A percentile compares a stretch with the other conserved stretches of the same genome.
phyloP scores from a whole-genome alignment of 495 filamentous ascomycete species.

The Neurospora intermedia region DNA sequence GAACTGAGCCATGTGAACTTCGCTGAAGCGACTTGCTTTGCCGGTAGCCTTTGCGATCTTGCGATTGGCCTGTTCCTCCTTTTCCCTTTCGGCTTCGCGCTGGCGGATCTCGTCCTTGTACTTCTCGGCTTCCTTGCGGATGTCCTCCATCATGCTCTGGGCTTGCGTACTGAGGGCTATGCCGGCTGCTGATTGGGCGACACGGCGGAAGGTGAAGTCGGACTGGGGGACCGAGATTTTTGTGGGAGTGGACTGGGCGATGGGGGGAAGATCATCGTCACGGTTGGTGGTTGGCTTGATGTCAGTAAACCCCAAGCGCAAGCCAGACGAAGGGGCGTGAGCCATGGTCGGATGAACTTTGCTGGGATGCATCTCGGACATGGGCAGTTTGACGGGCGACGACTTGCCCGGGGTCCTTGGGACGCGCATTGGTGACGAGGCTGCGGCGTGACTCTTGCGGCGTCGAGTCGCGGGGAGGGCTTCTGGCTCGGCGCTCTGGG shows the following conservation, averaged over 20 bases:
- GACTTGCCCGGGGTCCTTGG: slow-evolving; percentile 31
- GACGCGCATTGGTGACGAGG: slow-evolving; percentile 33
- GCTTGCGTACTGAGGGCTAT: slow-evolving; percentile 57
- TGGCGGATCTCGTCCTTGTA: slow-evolving; percentile 52
- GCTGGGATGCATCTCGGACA: slow-evolving; percentile 70
- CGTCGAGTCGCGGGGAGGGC: slow-evolving; percentile 16
- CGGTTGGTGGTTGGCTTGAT: slow-evolving; percentile 31
- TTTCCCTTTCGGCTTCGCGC: slow-evolving; percentile 36
- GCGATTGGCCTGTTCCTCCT: slow-evolving; percentile 36
- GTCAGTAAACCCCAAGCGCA: slow-evolving; percentile 58
- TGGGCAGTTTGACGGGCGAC: slow-evolving; percentile 44
- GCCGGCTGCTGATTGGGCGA: slow-evolving; percentile 41
- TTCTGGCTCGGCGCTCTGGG: slow-evolving; percentile 21
- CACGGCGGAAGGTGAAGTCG: slow-evolving; percentile 65
- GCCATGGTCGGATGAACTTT: slow-evolving; percentile 60
- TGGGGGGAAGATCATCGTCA: slow-evolving; percentile 19
- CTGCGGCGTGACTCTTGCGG: slow-evolving; percentile 7
- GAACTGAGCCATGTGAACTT: slow-evolving; percentile 76
- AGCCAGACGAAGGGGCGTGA: slow-evolving; percentile 48
- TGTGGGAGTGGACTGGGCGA: slow-evolving; percentile 36
- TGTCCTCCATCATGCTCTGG: slow-evolving; percentile 64
- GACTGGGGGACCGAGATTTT: slow-evolving; percentile 42
- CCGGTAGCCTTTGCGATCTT: slow-evolving; percentile 72
- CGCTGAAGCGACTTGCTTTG: slow-evolving; percentile 65
- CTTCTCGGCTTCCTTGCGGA: slow-evolving; percentile 56